Conservation (phyloP, 2,329 filamentous ascomycete species). For the Colletotrichum cordylinicola region DNA sequence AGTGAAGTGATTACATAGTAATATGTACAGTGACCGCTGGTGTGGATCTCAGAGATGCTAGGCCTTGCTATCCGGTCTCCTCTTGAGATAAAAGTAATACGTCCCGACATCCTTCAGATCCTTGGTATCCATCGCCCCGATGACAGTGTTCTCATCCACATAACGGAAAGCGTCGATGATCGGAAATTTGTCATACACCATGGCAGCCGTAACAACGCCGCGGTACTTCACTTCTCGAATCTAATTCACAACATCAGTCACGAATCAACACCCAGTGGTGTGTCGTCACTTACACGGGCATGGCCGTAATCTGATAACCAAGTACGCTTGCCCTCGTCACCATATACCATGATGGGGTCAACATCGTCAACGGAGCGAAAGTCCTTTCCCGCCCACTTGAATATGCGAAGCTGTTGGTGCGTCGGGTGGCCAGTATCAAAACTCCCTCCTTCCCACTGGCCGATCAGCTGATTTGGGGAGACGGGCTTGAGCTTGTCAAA, state of each 20-base stretch:
- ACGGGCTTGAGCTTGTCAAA: constrained; percentile 28
- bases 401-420: constrained; percentile 24
- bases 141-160: constrained; percentile 29
- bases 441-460: constrained; percentile 33
- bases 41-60: neutral
- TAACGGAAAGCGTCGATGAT: constrained; percentile 35
- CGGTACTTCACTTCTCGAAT: constrained; percentile 28
- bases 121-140: constrained; percentile 33
- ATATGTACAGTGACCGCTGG: neutral
- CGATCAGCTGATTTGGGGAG: constrained; percentile 28
- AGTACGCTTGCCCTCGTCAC: constrained; percentile 15
- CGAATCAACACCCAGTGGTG: too few relatives aligned
- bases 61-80: neutral
- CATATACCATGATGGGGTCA: constrained; percentile 31
- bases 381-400: constrained; percentile 36
- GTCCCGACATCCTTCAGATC: constrained; percentile 11
- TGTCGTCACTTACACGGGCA: constrained; percentile 17
- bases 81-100: constrained; percentile 30
- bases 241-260: too few relatives aligned
- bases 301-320: constrained; percentile 18
- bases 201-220: constrained; percentile 30
- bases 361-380: constrained; percentile 33
- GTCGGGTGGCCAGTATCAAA: constrained; percentile 31
- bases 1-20: neutral
- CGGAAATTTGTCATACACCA: constrained; percentile 33